phyloP scores from a whole-genome alignment of 441 rosid genomes.

The Corymbia calophylla region DNA sequence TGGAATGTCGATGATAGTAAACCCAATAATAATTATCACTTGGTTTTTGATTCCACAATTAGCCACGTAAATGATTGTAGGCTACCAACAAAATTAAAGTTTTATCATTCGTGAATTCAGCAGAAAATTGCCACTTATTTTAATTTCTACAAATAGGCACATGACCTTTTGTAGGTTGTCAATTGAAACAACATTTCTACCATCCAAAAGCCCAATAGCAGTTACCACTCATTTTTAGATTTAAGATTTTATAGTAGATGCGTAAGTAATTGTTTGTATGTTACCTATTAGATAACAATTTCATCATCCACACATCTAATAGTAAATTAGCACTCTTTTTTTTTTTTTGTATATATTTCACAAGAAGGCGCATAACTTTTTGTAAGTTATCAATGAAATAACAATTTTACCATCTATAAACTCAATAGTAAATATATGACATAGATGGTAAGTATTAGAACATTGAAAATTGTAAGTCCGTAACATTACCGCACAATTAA shows the following conservation, averaged over 20 bases:
- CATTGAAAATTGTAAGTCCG: not conserved
- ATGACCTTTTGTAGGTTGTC: not conserved
- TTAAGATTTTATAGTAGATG: not conserved
- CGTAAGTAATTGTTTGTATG: not conserved
- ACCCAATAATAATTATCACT: not conserved
- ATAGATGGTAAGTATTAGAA: not conserved
- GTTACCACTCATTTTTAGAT: not conserved
- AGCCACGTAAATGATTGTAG: not conserved
- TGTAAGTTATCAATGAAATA: too few relatives aligned
- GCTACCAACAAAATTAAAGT: not conserved
- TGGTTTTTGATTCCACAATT: fast-evolving
- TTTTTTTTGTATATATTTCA: not conserved
- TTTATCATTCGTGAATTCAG: not conserved
- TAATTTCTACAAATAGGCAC: not conserved
- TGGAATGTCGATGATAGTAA: too few relatives aligned
- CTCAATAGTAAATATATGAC: not conserved
- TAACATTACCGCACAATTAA: too few relatives aligned
- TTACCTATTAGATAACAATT: not conserved
- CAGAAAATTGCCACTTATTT: not conserved
- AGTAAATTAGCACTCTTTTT: not conserved
- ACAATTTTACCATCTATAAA: too few relatives aligned
- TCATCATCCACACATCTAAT: not conserved
- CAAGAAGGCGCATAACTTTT: fast-evolving
- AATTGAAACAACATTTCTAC: not conserved
- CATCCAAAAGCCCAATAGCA: not conserved